Conservation (phyloP, 306 rosid genomes). For the Lathyrus sativus region DNA sequence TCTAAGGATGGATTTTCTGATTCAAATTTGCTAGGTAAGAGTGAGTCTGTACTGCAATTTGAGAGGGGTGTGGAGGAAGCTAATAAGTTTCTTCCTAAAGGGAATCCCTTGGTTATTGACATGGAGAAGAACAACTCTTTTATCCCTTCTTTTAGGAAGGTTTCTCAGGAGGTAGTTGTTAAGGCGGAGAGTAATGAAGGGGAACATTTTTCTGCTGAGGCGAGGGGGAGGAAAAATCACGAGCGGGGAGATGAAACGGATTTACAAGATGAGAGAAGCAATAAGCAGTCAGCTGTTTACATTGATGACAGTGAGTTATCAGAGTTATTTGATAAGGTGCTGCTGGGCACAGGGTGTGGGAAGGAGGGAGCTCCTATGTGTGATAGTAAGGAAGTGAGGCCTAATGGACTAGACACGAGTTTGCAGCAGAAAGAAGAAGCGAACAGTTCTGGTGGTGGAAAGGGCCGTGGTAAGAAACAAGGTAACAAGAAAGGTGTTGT, state of each 20-base stretch:
- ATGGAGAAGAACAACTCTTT: constrained; percentile 34
- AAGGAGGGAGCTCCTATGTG: constrained; percentile 11
- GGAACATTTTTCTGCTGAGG: constrained; percentile 42
- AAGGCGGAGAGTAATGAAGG: constrained; percentile 40
- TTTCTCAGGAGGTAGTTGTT: constrained; percentile 33
- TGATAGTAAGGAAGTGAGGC: constrained; percentile 18
- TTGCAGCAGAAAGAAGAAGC: constrained; percentile 45
- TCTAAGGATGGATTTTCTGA: constrained; percentile 35
- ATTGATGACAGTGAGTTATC: constrained; percentile 52
- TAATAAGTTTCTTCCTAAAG: constrained; percentile 75
- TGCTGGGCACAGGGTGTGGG: constrained; percentile 39
- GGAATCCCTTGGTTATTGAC: constrained; percentile 43
- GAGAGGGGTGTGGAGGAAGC: constrained; percentile 83
- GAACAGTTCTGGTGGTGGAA: constrained; percentile 42
- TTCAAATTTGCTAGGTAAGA: constrained; percentile 43
- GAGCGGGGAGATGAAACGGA: constrained; percentile 38
- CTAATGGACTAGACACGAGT: constrained; percentile 16
- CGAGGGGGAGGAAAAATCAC: constrained; percentile 48
- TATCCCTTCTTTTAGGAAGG: constrained; percentile 31
- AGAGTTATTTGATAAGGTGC: constrained; percentile 51
- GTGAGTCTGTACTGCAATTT: constrained; percentile 62
- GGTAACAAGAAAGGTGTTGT: constrained; percentile 46
- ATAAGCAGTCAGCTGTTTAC: constrained; percentile 50
- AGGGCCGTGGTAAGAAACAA: constrained; percentile 40
- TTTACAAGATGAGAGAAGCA: constrained; percentile 51